Evolutionary conservation across 208 protist genomes (phyloP).

Genomic region (Crithidia expoeki): DNA sequence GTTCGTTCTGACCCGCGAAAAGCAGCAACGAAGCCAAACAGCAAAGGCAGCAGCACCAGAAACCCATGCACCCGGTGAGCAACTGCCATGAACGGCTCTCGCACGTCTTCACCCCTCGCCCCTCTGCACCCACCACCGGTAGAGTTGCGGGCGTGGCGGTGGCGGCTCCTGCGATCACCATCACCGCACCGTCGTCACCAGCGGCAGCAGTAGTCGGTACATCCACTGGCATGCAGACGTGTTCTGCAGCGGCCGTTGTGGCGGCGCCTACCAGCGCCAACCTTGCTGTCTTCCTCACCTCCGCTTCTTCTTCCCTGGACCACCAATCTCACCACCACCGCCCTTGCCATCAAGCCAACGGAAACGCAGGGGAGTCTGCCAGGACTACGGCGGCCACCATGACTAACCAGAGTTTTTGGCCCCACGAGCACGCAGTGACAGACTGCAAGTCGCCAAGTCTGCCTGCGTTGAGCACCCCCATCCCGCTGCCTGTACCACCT

Average conservation of each 20-base stretch:
- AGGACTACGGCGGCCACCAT: neutral
- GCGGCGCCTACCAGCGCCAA: conserved; percentile 2
- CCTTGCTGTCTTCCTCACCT: neutral
- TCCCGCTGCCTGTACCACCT: neutral
- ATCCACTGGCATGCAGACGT: too few species aligned
- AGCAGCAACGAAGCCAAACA: too few species aligned
- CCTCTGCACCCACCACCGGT: neutral
- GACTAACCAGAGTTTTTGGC: neutral
- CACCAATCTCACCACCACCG: neutral
- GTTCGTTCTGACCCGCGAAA: too few species aligned
- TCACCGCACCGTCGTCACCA: neutral
- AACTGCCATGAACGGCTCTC: conserved; percentile 3
- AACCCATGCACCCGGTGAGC: conserved; percentile 4
- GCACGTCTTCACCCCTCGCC: neutral
- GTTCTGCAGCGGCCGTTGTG: neutral
- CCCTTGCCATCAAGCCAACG: neutral
- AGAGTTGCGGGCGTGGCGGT: neutral
- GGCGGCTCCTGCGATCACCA: neutral
- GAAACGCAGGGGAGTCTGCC: neutral
- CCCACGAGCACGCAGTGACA: conserved; percentile 2
- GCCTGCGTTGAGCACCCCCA: neutral
- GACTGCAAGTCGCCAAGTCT: conserved; percentile 11
- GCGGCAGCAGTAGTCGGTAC: neutral
- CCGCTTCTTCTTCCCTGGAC: neutral
- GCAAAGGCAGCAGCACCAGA: too few species aligned